These are phyloP conservation scores for Cordyceps fumosorosea DNA, from an alignment of 2,329 filamentous ascomycete genomes.

Conservation along the genomic window DNA sequence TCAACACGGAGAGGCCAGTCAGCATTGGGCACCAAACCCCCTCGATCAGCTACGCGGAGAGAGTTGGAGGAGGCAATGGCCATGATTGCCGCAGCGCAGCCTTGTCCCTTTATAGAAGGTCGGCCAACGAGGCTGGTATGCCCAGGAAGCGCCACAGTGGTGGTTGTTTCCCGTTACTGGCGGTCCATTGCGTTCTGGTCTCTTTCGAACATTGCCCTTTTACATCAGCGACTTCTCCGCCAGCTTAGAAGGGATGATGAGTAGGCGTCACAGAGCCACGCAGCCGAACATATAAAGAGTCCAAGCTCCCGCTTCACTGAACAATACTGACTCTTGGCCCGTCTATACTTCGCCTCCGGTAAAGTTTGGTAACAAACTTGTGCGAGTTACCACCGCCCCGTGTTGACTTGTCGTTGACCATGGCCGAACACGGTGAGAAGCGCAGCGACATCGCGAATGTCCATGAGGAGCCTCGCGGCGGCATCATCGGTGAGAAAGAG, in stretches of 20 bases:
- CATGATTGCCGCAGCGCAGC: neutral
- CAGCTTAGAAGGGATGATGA: no score
- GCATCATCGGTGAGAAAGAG: constrained; percentile 2
- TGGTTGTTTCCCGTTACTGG: neutral
- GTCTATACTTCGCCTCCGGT: neutral
- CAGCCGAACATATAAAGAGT: constrained; percentile 6
- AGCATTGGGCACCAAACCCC: neutral
- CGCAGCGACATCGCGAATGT: constrained; percentile 2
- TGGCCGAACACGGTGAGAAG: constrained; percentile 10
- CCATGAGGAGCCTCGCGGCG: neutral
- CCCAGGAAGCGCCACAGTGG: neutral
- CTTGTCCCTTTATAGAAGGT: constrained; percentile 12
- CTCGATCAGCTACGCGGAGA: neutral
- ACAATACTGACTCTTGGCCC: neutral
- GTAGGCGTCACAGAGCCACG: neutral
- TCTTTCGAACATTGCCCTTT: no score
- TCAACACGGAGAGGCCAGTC: neutral
- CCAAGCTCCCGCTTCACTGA: neutral
- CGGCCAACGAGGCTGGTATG: neutral
- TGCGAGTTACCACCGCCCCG: neutral
- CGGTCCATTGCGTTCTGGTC: no score
- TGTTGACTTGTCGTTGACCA: neutral
- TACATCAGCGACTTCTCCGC: no score
- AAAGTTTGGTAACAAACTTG: neutral
- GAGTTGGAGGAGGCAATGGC: neutral